phyloP scores from a whole-genome alignment of 1,284 basidiomycete species.

The Amylostereum areolatum region DNA sequence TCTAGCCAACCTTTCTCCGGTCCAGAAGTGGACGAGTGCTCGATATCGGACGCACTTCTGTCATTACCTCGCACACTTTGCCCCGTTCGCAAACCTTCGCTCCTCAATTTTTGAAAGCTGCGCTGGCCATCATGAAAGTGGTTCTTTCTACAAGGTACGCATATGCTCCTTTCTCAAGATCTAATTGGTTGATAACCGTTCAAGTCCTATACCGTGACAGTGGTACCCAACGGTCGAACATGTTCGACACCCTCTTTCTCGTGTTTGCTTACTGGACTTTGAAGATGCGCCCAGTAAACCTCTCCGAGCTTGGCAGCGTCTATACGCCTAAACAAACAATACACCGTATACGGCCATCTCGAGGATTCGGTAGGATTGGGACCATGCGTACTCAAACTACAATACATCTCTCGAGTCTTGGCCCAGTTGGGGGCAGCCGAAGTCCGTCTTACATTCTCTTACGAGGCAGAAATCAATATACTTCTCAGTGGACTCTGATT shows the following conservation, averaged over 20 bases:
- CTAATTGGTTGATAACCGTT: constrained; percentile 3
- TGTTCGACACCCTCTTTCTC: constrained; percentile 97
- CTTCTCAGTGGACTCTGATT: no score
- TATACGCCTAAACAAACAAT: no score
- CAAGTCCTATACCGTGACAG: constrained; percentile 94
- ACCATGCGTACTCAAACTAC: no score
- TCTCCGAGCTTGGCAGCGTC: no score
- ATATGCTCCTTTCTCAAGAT: constrained; percentile 12
- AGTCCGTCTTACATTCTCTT: no score
- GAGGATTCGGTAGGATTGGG: no score
- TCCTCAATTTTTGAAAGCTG: constrained; percentile 99
- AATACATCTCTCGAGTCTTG: no score
- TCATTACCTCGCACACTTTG: constrained; percentile 36
- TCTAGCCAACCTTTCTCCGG: no score
- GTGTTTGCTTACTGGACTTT: constrained; percentile 97
- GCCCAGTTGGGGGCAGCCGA: no score
- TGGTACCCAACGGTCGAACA: constrained; percentile 98
- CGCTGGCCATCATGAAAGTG: constrained; percentile 93
- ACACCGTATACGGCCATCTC: no score
- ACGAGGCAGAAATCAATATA: no score
- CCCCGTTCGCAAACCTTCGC: constrained; percentile 90
- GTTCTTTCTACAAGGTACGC: constrained; percentile 99
- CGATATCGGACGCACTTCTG: constrained; percentile 43
- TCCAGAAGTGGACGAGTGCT: constrained; percentile 32
- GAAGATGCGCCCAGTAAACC: constrained; percentile 97